phyloP scores from a whole-genome alignment of 1,284 basidiomycete species.

The Trichosporon sp. region DNA sequence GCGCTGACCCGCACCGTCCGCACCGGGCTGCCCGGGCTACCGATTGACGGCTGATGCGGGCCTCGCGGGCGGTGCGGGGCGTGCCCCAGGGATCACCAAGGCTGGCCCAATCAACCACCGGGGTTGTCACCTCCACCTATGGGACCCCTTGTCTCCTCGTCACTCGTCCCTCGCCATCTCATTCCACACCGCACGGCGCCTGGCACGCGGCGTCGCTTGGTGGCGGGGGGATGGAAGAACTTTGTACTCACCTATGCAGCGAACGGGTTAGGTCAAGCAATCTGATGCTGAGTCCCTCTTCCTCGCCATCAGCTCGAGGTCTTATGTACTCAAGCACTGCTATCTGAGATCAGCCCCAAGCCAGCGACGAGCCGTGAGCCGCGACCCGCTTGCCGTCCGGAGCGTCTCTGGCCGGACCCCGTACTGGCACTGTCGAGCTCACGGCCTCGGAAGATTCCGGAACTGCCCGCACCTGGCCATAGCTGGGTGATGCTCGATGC shows the following conservation, averaged over 20 bases:
- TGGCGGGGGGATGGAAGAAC: no score
- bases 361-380: no score
- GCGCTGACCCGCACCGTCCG: background rate
- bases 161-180: slow-evolving; percentile 12
- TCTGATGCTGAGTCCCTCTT: background rate
- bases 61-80: background rate
- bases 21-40: background rate
- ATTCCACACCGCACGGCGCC: background rate
- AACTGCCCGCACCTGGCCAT: background rate
- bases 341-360: background rate
- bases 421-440: background rate
- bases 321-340: background rate
- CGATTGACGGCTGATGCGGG: background rate
- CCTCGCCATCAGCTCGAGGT: background rate
- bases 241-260: background rate
- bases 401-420: slow-evolving; percentile 12
- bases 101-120: background rate
- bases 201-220: background rate
- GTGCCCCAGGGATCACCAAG: background rate
- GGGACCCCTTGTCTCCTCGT: slow-evolving; percentile 8
- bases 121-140: slow-evolving; percentile 18
- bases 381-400: background rate
- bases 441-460: slow-evolving; percentile 14
- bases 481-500: background rate
- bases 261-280: background rate